phyloP scores from a whole-genome alignment of 2,329 filamentous ascomycete species.

The Talaromyces sp. region DNA sequence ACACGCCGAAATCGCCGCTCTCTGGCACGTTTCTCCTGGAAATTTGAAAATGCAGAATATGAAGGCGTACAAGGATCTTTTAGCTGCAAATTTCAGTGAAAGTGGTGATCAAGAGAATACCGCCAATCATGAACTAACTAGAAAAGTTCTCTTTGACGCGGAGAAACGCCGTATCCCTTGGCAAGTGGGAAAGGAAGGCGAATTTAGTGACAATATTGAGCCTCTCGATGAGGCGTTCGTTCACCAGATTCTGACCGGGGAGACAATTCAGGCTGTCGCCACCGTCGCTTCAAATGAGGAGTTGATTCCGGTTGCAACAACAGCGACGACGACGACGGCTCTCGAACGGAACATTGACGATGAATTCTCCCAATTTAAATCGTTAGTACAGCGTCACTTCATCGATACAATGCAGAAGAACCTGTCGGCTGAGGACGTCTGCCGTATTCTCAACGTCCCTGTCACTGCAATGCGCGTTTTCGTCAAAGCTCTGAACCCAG shows the following conservation, averaged over 20 bases:
- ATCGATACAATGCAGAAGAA: neutral
- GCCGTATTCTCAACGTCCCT: neutral
- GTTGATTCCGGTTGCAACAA: neutral
- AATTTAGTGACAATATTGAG: neutral
- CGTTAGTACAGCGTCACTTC: neutral
- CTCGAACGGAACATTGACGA: neutral
- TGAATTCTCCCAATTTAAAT: neutral
- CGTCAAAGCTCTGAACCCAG: neutral
- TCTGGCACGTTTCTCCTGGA: neutral
- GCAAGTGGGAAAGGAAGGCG: constrained; percentile 1
- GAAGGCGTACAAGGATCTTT: neutral
- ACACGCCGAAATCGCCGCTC: constrained; percentile 1
- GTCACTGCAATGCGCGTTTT: constrained; percentile 3
- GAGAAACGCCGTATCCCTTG: neutral
- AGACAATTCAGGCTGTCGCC: neutral
- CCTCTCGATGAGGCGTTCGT: neutral
- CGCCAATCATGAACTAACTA: neutral
- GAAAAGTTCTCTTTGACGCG: neutral
- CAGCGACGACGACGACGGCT: neutral
- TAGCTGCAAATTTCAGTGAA: neutral
- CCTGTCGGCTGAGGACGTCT: constrained; percentile 1
- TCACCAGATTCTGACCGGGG: neutral
- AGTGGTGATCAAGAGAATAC: neutral
- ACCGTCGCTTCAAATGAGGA: neutral
- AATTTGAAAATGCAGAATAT: neutral